phyloP scores from a whole-genome alignment of 306 rosid genomes.

The Boehmeria nivea region DNA sequence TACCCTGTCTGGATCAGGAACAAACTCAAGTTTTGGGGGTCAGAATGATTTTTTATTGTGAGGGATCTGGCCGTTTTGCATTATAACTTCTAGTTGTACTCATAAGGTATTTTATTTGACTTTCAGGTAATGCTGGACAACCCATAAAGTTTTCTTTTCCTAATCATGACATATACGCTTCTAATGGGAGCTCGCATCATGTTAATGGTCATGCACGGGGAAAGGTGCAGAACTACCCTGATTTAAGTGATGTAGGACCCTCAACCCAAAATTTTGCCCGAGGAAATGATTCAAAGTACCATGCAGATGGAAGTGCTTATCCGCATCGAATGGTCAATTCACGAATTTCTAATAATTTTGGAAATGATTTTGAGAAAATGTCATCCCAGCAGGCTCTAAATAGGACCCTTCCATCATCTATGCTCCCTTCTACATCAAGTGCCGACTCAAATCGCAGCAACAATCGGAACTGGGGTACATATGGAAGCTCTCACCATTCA shows the following conservation, averaged over 20 bases:
- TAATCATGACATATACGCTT: conserved; percentile 36
- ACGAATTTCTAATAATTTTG: conserved; percentile 34
- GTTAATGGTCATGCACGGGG: conserved; percentile 30
- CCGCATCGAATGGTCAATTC: conserved; percentile 36
- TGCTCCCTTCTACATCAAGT: conserved; percentile 30
- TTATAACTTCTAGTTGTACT: not conserved
- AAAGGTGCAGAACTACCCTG: conserved; percentile 24
- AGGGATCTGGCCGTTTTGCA: not conserved
- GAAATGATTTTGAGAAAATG: conserved; percentile 44
- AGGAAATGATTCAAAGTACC: conserved; percentile 26
- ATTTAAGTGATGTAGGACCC: conserved; percentile 35
- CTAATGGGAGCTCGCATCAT: conserved; percentile 33
- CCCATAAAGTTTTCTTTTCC: conserved; percentile 32
- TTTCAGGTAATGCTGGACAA: conserved; percentile 48
- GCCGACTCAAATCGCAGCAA: conserved; percentile 32
- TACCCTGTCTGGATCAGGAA: conserved; percentile 39
- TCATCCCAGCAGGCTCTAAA: conserved; percentile 61
- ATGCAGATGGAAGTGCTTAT: conserved; percentile 38
- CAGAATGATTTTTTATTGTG: conserved; percentile 17
- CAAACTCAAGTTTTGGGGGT: conserved; percentile 44
- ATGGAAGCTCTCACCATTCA: conserved; percentile 30
- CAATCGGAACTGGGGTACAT: conserved; percentile 40
- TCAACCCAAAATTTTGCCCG: conserved; percentile 27
- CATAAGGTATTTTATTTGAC: conserved; percentile 10
- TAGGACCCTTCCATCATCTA: conserved; percentile 57